Evolutionary conservation across 176 grass and related monocot species (phyloP).

Genomic region (Aegilops umbellulata): DNA sequence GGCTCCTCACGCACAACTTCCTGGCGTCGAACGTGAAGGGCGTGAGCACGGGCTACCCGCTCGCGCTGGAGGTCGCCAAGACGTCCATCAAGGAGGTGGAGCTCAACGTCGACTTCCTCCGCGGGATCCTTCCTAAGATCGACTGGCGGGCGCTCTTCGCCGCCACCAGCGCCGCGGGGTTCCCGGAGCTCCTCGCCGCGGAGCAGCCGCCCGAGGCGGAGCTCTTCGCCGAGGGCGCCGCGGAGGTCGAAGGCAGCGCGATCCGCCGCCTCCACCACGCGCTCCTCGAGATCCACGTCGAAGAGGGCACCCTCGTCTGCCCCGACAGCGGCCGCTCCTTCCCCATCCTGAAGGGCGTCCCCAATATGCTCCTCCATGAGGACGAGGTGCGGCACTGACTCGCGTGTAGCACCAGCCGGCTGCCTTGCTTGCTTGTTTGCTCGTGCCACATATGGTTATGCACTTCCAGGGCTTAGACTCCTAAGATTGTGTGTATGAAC

Average conservation of each 20-base stretch:
- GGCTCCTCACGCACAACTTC: conserved; percentile 91
- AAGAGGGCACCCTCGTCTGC: conserved; percentile 86
- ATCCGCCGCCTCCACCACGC: conserved; percentile 83
- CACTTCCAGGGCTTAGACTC: background rate
- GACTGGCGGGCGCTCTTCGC: conserved; percentile 76
- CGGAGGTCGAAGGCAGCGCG: conserved; percentile 47
- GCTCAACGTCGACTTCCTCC: conserved; percentile 93
- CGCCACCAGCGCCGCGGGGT: conserved; percentile 50
- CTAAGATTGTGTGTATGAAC: conserved; percentile 20
- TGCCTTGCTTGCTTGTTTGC: background rate
- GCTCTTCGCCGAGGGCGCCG: conserved; percentile 63
- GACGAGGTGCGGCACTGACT: conserved; percentile 65
- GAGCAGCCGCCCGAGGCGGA: conserved; percentile 52
- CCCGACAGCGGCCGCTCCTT: conserved; percentile 73
- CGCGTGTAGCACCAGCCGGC: background rate
- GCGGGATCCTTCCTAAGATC: conserved; percentile 82
- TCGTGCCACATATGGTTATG: conserved; percentile 3
- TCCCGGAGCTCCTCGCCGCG: conserved; percentile 48
- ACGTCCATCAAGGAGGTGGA: conserved; percentile 86
- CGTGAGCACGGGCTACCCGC: conserved; percentile 71
- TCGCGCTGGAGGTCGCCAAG: conserved; percentile 62
- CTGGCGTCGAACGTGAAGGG: conserved; percentile 77
- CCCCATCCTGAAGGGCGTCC: conserved; percentile 88
- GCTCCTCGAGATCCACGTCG: conserved; percentile 81
- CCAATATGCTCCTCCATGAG: conserved; percentile 98